phyloP scores from a whole-genome alignment of 768 basidiomycete species.

The Multifurca ochricompacta region DNA sequence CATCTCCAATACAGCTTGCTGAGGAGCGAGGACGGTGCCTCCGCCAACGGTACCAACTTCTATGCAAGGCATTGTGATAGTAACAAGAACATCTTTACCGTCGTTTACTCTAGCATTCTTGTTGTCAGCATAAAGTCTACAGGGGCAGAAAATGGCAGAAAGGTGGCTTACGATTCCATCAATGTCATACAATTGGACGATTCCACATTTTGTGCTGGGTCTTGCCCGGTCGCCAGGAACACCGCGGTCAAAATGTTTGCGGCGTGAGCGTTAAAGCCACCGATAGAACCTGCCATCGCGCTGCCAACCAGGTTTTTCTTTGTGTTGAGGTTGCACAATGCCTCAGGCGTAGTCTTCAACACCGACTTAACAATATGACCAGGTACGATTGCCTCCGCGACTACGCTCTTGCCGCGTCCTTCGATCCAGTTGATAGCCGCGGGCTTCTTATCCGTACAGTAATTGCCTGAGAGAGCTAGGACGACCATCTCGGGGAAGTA shows the following conservation, averaged over 20 bases:
- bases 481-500: conserved; percentile 89
- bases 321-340: conserved; percentile 80
- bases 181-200: conserved; percentile 97
- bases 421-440: conserved; percentile 99
- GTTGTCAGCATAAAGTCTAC: conserved; percentile 8
- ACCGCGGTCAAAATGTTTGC: conserved; percentile 95
- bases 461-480: conserved; percentile 90
- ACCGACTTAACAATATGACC: conserved; percentile 83
- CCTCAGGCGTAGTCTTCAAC: conserved; percentile 90
- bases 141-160: conserved; percentile 10
- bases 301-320: conserved; percentile 98
- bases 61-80: conserved; percentile 96
- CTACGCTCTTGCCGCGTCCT: conserved; percentile 95
- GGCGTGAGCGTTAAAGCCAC: conserved; percentile 98
- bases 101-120: conserved; percentile 61
- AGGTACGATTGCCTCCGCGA: conserved; percentile 90
- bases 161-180: conserved; percentile 85
- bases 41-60: conserved; percentile 98
- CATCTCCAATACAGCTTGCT: conserved; percentile 86
- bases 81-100: conserved; percentile 86
- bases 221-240: conserved; percentile 95
- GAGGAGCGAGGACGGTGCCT: conserved; percentile 87
- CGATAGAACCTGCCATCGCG: conserved; percentile 97
- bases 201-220: conserved; percentile 98
- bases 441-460: conserved; percentile 99